phyloP scores from a whole-genome alignment of 352 stramenopile species.

The Globisporangium radiosum region DNA sequence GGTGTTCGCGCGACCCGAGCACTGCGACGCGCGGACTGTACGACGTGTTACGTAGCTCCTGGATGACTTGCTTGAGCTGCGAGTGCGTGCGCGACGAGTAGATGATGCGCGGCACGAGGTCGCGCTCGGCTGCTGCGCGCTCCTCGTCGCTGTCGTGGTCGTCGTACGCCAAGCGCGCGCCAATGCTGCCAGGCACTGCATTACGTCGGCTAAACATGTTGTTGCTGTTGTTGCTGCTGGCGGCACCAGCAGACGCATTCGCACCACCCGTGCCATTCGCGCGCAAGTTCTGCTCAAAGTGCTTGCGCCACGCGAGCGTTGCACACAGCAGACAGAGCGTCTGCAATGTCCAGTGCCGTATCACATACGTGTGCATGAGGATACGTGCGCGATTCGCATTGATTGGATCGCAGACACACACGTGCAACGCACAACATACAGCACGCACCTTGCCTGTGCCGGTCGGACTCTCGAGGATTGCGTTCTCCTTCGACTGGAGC shows the following conservation, averaged over 20 bases:
- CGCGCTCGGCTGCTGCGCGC: conserved; percentile 19
- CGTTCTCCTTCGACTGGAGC: conserved; percentile 90
- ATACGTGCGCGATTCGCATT: background rate
- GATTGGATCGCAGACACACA: background rate
- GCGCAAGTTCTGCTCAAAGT: conserved; percentile 54
- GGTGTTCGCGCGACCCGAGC: conserved; percentile 94
- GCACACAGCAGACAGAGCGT: conserved; percentile 96
- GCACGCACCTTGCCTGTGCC: conserved; percentile 92
- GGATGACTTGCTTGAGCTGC: conserved; percentile 96
- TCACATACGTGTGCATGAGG: background rate
- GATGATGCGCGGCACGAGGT: conserved; percentile 89
- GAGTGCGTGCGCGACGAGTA: conserved; percentile 98
- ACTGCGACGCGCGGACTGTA: conserved; percentile 88
- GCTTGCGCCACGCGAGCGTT: conserved; percentile 90
- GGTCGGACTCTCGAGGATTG: conserved; percentile 96
- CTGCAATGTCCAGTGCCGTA: conserved; percentile 4
- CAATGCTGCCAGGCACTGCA: background rate
- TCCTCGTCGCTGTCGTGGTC: conserved; percentile 17
- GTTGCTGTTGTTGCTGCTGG: conserved; percentile 5
- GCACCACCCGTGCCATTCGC: conserved; percentile 4
- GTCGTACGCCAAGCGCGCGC: conserved; percentile 38
- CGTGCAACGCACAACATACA: background rate
- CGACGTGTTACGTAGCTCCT: conserved; percentile 94
- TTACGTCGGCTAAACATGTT: conserved; percentile 11
- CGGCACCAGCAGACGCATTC: background rate